Percentiles rank a stretch among this genome's conserved stretches.
Evolutionary conservation across 345 rosid species (phyloP).

Genomic region (Punica granatum): DNA sequence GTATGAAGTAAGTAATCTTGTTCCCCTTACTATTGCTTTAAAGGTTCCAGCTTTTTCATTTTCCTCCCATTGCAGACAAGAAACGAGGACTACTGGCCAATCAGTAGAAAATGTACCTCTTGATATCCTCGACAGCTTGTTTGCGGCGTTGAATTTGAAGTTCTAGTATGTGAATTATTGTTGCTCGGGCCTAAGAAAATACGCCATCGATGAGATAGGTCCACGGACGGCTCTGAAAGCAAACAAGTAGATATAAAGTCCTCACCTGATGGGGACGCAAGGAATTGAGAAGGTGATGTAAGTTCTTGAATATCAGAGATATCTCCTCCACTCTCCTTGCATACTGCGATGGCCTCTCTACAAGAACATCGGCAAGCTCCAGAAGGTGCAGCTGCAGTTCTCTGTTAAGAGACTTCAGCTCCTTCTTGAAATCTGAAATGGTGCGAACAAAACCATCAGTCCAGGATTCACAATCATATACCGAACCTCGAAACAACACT

Average conservation of each 20-base stretch:
- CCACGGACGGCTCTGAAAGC: not conserved
- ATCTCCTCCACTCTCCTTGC: constrained; percentile 91
- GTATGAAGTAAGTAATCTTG: too few species aligned
- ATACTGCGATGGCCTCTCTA: constrained; percentile 92
- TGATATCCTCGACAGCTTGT: constrained; percentile 91
- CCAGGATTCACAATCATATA: not conserved
- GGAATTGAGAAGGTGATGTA: constrained; percentile 95
- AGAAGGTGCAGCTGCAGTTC: constrained; percentile 83
- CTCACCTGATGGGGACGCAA: constrained; percentile 87
- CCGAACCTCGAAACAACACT: too few species aligned
- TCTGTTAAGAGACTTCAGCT: constrained; percentile 63
- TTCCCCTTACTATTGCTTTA: too few species aligned
- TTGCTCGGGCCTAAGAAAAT: constrained; percentile 70
- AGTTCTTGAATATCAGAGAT: constrained; percentile 81
- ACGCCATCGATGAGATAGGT: not conserved
- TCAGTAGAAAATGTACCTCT: constrained; percentile 39
- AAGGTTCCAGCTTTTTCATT: too few species aligned
- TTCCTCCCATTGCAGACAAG: too few species aligned
- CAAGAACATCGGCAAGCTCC: constrained; percentile 92
- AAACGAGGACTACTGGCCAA: too few species aligned
- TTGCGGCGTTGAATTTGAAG: constrained; percentile 79
- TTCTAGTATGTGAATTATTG: constrained; percentile 80
- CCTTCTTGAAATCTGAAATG: constrained; percentile 75
- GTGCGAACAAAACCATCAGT: not conserved
- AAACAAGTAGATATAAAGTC: not conserved